Conservation (phyloP, 306 rosid species). For the Gastrolobium bilobum region DNA sequence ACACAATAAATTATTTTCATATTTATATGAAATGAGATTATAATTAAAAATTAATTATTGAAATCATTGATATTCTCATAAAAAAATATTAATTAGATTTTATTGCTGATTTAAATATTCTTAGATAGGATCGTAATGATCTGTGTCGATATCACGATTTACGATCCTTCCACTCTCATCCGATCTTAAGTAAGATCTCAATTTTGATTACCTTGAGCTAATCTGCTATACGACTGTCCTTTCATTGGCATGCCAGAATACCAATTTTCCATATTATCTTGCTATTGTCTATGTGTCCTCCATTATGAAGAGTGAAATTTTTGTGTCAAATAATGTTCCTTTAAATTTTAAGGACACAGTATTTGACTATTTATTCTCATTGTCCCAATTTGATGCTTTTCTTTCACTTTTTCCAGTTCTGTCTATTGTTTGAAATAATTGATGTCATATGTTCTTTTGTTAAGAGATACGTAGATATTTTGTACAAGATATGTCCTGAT, state of each 20-base stretch:
- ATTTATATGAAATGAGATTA: too few relatives aligned
- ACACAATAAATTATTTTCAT: too few relatives aligned
- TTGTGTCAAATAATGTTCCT: not conserved
- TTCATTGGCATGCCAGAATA: not conserved
- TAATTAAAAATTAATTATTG: too few relatives aligned
- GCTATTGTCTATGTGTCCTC: not conserved
- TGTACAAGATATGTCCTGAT: conserved; percentile 19
- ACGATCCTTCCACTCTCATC: too few relatives aligned
- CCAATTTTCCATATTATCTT: conserved; percentile 11
- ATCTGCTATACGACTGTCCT: not conserved
- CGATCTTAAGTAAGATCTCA: too few relatives aligned
- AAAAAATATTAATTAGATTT: too few relatives aligned
- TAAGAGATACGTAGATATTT: conserved; percentile 4
- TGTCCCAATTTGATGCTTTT: not conserved
- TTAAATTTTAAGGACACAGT: conserved; percentile 9
- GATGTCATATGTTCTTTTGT: conserved; percentile 22
- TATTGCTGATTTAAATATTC: too few relatives aligned
- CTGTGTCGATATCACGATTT: too few relatives aligned
- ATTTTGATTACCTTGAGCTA: too few relatives aligned
- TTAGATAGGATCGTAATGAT: too few relatives aligned
- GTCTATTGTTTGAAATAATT: conserved; percentile 9
- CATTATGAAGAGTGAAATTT: not conserved
- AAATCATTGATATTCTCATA: too few relatives aligned
- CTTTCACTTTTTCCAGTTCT: not conserved
- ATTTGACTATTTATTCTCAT: not conserved